Conservation (phyloP, 768 basidiomycete genomes). For the Phaeotremella skinneri region DNA sequence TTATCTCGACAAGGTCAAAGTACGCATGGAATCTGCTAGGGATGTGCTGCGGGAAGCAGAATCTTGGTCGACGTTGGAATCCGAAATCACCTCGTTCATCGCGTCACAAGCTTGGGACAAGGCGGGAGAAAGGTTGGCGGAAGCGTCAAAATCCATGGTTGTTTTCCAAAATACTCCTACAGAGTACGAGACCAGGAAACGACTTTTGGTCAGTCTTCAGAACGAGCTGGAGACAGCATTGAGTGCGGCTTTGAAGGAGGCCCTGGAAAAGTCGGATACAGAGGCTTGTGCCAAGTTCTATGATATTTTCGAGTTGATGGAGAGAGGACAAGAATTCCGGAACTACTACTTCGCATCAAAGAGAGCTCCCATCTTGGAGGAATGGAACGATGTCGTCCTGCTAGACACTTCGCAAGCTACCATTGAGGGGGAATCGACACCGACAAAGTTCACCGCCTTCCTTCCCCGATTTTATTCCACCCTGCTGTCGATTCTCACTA, state of each 20-base stretch:
- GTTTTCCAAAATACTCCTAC: conserved; percentile 83
- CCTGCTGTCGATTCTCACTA: conserved; percentile 65
- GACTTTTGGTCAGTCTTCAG: conserved; percentile 84
- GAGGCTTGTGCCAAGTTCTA: conserved; percentile 68
- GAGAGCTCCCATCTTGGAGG: conserved; percentile 61
- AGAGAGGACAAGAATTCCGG: conserved; percentile 86
- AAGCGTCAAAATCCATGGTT: conserved; percentile 82
- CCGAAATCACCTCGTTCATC: conserved; percentile 84
- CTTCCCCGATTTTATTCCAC: conserved; percentile 71
- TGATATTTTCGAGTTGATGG: conserved; percentile 82
- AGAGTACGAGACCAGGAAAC: conserved; percentile 81
- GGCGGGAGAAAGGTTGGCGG: conserved; percentile 86
- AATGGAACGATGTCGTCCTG: conserved; percentile 67
- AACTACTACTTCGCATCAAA: conserved; percentile 91
- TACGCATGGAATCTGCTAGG: conserved; percentile 79
- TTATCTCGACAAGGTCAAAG: conserved; percentile 76
- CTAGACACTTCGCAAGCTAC: conserved; percentile 33
- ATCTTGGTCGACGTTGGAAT: conserved; percentile 91
- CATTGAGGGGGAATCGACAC: not conserved
- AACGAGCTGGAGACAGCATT: conserved; percentile 84
- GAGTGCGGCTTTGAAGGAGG: conserved; percentile 62
- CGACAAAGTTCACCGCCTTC: conserved; percentile 61
- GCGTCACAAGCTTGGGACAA: conserved; percentile 74
- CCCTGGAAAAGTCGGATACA: conserved; percentile 75
- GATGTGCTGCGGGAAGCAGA: conserved; percentile 92